Evolutionary conservation across 805 yeast genomes (phyloP).

Genomic region (Zygosaccharomyces siamensis): DNA sequence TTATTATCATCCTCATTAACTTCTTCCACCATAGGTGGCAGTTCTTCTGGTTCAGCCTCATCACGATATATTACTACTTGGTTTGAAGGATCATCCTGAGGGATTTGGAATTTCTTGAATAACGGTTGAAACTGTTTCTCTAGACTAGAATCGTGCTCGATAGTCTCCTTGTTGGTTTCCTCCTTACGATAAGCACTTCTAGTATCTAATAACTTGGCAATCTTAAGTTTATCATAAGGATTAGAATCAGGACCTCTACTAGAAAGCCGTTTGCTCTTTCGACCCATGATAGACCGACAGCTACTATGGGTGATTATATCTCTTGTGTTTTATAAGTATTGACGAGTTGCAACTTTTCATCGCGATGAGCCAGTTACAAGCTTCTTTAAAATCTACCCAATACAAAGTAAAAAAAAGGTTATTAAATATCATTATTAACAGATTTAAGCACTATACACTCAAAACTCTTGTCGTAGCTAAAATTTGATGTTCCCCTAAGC

Average conservation of each 20-base stretch:
- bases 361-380: not conserved
- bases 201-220: slow-evolving; percentile 9
- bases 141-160: slow-evolving; percentile 12
- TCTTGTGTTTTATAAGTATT: not conserved
- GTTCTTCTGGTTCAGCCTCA: slow-evolving; percentile 10
- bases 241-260: not conserved
- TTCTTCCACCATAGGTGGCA: not conserved
- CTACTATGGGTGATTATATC: not conserved
- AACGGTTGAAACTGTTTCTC: slow-evolving; percentile 19
- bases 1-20: not conserved
- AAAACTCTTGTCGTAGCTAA: no score
- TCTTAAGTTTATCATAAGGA: slow-evolving; percentile 6
- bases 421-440: not conserved
- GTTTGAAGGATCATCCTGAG: slow-evolving; percentile 20
- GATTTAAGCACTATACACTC: no score
- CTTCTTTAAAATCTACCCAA: not conserved
- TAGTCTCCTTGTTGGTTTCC: slow-evolving; percentile 12
- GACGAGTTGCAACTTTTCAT: not conserved
- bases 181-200: slow-evolving; percentile 5
- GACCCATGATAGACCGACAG: slow-evolving; percentile 11
- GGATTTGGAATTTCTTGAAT: slow-evolving; percentile 8
- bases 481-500: no score
- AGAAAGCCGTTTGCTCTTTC: slow-evolving; percentile 9
- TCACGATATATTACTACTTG: slow-evolving; percentile 4
- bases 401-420: not conserved